Base-by-base conservation (phyloP, 208 protist species). In the Leishmania major region DNA sequence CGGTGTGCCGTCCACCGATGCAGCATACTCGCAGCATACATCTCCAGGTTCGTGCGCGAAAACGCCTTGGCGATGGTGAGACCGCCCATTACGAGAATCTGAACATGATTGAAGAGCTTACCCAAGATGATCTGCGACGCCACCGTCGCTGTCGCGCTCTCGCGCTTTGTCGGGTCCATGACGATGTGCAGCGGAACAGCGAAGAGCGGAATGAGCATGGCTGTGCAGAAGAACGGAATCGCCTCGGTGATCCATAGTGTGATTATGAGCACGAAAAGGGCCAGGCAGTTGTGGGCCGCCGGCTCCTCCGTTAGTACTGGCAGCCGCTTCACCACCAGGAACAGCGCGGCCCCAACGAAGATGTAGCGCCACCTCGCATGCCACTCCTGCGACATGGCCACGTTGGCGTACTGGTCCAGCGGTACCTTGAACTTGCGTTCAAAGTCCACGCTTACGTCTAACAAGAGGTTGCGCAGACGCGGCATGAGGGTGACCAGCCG, bases 1-100 rank as follows among this genome's bases (percentile, higher is more conserved):
- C 92, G 84, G 76, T 96, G 91, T 28, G 90, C 96, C 13, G 94
- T 94, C 53, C 88, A 90, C 25, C 87, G 87, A 66, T 97, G 95
- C 47, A 99, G 85, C 31, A 84, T 77, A 45, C 84, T 89, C 11
- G 95, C 94, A 1, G 96, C 93, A 80, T 95, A 94, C 73, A 92
- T 89, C 83, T 98, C 96, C 53, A 99, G 87, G 51, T 98, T 94
- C 37, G 93, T 95, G 70, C 93, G 88, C 6, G 89, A 88, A 59
- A 96, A 85, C 7, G 96, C 96, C 88, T 96, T 95, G 62, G 95
- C 96, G 59, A 98, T 96, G 22, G 93, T 96, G 43, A 98, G 91
- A 47, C 96, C 97, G 40, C 95, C 96, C 88, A 98, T 93, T 53
- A 99, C 95, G 31, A 99, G 92, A 88, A 98, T 96, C 84, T 97